Percentiles rank a stretch among this genome's conserved stretches.
phyloP scores from a whole-genome alignment of 192 early-diverging fungal genomes.

The Spizellomyces punctatus region DNA sequence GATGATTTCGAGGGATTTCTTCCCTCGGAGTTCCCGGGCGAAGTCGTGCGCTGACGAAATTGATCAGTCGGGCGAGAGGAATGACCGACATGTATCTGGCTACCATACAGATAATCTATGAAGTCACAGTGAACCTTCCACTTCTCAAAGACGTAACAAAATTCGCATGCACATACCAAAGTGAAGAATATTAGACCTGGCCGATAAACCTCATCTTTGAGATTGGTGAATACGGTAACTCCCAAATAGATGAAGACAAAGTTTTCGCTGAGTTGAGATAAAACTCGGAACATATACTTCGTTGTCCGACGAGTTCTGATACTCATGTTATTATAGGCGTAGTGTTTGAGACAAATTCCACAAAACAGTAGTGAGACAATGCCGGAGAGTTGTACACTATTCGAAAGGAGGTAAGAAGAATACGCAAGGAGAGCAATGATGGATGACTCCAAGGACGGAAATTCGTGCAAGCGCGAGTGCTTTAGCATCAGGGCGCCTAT shows the following conservation, averaged over 20 bases:
- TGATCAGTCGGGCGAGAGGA: slow-evolving; percentile 82
- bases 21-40: slow-evolving; percentile 19
- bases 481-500: slow-evolving; percentile 84
- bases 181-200: slow-evolving; percentile 44
- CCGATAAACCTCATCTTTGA: slow-evolving; percentile 51
- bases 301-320: slow-evolving; percentile 76
- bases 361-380: slow-evolving; percentile 95
- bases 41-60: slow-evolving; percentile 62
- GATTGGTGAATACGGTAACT: slow-evolving; percentile 81
- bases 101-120: slow-evolving; percentile 76
- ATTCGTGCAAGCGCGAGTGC: slow-evolving; percentile 79
- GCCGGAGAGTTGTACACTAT: slow-evolving; percentile 83
- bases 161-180: slow-evolving; percentile 25
- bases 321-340: slow-evolving; percentile 91
- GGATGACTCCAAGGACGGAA: slow-evolving; percentile 85
- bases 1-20: slow-evolving; percentile 62
- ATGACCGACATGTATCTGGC: slow-evolving; percentile 86
- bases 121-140: neutral
- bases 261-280: slow-evolving; percentile 91
- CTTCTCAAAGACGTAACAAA: neutral
- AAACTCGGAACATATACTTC: slow-evolving; percentile 89
- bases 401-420: slow-evolving; percentile 90
- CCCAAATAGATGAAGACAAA: slow-evolving; percentile 98
- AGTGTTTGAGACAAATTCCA: slow-evolving; percentile 91
- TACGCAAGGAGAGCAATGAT: slow-evolving; percentile 86